Conservation (phyloP, 2,329 filamentous ascomycete genomes). For the Scedosporium apiospermum region DNA sequence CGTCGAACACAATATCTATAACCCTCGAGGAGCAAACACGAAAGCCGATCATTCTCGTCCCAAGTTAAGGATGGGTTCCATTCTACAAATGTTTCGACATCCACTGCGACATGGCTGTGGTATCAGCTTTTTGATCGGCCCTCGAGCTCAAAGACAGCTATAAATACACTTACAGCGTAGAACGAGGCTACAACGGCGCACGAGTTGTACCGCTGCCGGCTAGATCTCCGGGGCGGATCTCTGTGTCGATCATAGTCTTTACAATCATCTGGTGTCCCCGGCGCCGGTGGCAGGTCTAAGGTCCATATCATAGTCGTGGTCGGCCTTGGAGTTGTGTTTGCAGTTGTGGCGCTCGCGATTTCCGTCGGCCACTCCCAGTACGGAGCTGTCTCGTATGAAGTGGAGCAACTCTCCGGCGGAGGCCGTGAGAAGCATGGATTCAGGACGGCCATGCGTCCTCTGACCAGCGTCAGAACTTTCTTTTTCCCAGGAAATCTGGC, state of each 20-base stretch:
- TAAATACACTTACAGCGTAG: background rate
- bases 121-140: background rate
- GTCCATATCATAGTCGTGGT: background rate
- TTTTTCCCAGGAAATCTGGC: no score
- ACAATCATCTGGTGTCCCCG: background rate
- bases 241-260: background rate
- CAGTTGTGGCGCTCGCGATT: background rate
- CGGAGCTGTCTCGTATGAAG: background rate
- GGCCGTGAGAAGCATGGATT: background rate
- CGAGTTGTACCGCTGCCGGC: background rate
- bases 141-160: no score
- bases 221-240: background rate
- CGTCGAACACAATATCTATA: background rate
- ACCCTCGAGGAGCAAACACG: background rate
- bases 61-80: background rate
- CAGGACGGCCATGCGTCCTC: background rate
- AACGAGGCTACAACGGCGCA: background rate
- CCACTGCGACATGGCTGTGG: background rate
- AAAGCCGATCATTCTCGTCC: background rate
- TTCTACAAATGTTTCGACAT: background rate
- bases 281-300: background rate
- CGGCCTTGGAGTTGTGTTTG: background rate
- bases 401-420: background rate
- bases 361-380: background rate
- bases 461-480: no score